These are phyloP conservation scores for Prunus mira DNA, from an alignment of 306 rosid genomes.

Conservation along the genomic window DNA sequence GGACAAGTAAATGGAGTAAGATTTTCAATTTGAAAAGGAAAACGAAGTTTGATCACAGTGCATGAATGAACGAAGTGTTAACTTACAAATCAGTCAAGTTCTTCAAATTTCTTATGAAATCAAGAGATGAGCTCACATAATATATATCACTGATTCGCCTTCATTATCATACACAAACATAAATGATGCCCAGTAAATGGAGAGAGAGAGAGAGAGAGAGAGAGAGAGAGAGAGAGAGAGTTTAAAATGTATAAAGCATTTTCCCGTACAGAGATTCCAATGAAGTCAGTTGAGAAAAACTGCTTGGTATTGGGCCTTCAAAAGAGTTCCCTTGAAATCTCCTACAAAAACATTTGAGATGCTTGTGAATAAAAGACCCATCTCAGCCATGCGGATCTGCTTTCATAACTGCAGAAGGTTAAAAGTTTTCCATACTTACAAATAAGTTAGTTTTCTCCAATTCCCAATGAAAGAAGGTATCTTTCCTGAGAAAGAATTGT, in stretches of 20 bases:
- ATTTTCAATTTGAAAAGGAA: background rate
- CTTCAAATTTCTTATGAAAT: constrained; percentile 19
- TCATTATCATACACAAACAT: constrained; percentile 3
- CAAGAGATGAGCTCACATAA: constrained; percentile 30
- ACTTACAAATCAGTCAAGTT: constrained; percentile 24
- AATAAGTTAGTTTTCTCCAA: constrained; percentile 14
- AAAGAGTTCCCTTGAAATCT: constrained; percentile 26
- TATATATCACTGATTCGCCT: constrained; percentile 35
- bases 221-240: too few species aligned
- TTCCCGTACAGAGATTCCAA: constrained; percentile 19
- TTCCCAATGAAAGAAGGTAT: constrained; percentile 30
- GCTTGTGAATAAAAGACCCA: background rate
- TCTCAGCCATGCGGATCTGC: background rate
- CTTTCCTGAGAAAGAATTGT: constrained; percentile 25
- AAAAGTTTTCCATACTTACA: constrained; percentile 2
- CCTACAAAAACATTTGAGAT: constrained; percentile 9
- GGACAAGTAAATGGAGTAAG: background rate
- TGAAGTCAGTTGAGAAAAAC: constrained; percentile 19
- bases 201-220: background rate
- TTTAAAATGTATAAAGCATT: background rate
- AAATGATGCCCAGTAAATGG: background rate
- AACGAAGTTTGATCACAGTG: background rate
- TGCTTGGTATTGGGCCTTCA: constrained; percentile 34
- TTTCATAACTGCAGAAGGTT: background rate
- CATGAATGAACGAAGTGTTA: background rate